phyloP scores from a whole-genome alignment of 192 early-diverging fungal genomes.

The Spizellomyces punctatus region DNA sequence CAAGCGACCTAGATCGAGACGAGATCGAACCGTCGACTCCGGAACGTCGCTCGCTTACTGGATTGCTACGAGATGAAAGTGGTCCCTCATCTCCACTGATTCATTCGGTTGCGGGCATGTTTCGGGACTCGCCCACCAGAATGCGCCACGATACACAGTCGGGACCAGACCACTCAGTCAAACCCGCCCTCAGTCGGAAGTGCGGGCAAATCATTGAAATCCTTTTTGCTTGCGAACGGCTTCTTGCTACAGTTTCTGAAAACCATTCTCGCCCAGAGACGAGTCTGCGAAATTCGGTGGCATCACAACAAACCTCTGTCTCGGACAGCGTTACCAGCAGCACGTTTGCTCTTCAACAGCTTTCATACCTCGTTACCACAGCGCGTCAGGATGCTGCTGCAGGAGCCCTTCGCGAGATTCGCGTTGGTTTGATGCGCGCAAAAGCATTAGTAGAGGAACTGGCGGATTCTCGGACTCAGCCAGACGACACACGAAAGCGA shows the following conservation, averaged over 20 bases:
- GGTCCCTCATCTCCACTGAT: not conserved
- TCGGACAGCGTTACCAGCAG: not conserved
- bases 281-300: not conserved
- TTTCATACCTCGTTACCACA: not conserved
- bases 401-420: not conserved
- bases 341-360: not conserved
- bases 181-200: not conserved
- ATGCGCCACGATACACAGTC: not conserved
- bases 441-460: no score
- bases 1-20: not conserved
- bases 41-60: not conserved
- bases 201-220: not conserved
- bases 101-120: no score
- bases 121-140: not conserved
- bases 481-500: no score
- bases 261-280: not conserved
- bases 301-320: not conserved
- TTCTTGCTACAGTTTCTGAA: not conserved
- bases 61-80: not conserved
- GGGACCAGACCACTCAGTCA: not conserved
- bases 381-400: not conserved
- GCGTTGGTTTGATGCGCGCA: no score
- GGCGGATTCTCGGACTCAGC: no score
- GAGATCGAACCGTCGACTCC: not conserved
- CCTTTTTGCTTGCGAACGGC: not conserved